Evolutionary conservation across 148 eudicot species (phyloP).

Genomic region (Hydrangea macrophylla): DNA sequence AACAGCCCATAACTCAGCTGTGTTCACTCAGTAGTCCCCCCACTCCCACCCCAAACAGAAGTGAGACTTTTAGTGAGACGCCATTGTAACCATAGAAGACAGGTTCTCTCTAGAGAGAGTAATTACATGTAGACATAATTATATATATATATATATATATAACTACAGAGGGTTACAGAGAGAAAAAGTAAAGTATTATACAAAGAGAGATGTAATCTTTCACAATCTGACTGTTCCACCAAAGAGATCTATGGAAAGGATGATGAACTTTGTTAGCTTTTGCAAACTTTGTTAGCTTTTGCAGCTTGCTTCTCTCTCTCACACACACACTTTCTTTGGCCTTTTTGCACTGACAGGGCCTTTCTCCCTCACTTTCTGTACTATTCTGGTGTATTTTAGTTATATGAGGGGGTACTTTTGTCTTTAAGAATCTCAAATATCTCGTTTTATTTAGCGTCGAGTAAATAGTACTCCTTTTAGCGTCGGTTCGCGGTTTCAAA

Average conservation of each 20-base stretch:
- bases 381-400: no score
- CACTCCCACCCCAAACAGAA: no score
- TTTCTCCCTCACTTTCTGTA: background rate
- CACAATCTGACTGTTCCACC: no score
- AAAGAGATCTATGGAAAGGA: background rate
- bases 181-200: no score
- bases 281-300: no score
- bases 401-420: no score
- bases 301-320: background rate
- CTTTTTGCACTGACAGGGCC: background rate
- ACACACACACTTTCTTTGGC: background rate
- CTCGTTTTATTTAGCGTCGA: no score
- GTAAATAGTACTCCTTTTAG: no score
- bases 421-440: no score
- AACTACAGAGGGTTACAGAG: background rate
- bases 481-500: no score
- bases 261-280: background rate
- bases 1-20: slow-evolving; percentile 59
- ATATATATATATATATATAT: background rate
- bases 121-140: background rate
- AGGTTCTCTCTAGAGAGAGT: no score
- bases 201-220: no score
- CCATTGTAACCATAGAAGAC: background rate
- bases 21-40: slow-evolving; percentile 9
- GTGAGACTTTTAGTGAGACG: background rate